A percentile compares a stretch with the other conserved stretches of the same genome.
phyloP scores from a whole-genome alignment of 495 filamentous ascomycete species.

The Penicillium malachiteum region DNA sequence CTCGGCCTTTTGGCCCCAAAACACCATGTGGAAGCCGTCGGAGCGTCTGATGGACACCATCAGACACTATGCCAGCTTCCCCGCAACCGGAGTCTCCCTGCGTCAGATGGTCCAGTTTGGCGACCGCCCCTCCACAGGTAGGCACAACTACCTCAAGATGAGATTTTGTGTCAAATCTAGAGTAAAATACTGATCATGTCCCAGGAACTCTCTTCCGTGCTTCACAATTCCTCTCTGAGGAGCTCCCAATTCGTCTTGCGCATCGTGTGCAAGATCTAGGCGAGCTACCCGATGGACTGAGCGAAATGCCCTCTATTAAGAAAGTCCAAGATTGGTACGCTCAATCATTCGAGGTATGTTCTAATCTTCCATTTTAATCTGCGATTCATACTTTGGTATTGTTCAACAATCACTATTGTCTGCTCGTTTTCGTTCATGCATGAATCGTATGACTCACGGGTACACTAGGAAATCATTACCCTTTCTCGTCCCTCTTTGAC shows the following conservation, averaged over 20 bases:
- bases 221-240: constrained; percentile 97
- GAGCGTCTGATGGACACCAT: constrained; percentile 96
- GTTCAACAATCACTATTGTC: too few species aligned
- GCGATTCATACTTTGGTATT: too few species aligned
- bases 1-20: constrained; percentile 32
- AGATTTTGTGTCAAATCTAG: not conserved
- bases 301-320: constrained; percentile 96
- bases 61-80: constrained; percentile 96
- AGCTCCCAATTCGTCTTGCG: constrained; percentile 93
- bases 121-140: constrained; percentile 83
- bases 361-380: not conserved
- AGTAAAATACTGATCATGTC: not conserved
- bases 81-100: constrained; percentile 92
- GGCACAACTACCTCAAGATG: constrained; percentile 13
- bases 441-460: constrained; percentile 10
- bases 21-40: constrained; percentile 82
- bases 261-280: constrained; percentile 93
- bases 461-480: constrained; percentile 78
- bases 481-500: constrained; percentile 74
- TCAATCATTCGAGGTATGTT: constrained; percentile 91
- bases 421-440: not conserved
- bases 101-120: constrained; percentile 99
- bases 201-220: constrained; percentile 92
- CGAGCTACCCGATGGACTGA: constrained; percentile 92
- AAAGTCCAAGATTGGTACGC: constrained; percentile 98